Evolutionary conservation across 345 rosid species (phyloP).

Genomic region (Rhodamnia argentea): DNA sequence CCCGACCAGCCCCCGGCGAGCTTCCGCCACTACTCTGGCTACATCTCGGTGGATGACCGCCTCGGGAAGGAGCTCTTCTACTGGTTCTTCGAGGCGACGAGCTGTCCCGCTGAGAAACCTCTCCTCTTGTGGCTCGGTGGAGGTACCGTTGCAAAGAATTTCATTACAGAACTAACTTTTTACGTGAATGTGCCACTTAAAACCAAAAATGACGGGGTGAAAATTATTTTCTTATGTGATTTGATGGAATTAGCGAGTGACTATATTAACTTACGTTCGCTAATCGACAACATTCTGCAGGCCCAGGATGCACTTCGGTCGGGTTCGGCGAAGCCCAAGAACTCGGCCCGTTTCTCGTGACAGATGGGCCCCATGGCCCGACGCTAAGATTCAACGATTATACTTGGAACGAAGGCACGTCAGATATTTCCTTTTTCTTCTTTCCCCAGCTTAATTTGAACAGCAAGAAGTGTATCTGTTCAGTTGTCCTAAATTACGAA

Average conservation of each 20-base stretch:
- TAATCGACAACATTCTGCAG: not conserved
- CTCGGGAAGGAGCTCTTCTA: constrained; percentile 41
- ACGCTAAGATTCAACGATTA: constrained; percentile 1
- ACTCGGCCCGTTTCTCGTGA: constrained; percentile 13
- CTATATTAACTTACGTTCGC: not conserved
- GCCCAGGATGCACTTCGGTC: constrained; percentile 18
- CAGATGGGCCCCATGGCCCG: constrained; percentile 7
- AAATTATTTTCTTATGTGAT: too few species aligned
- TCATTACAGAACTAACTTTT: not conserved
- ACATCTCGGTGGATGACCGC: constrained; percentile 21
- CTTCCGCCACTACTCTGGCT: constrained; percentile 55
- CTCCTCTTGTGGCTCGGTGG: constrained; percentile 83
- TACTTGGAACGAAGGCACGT: constrained; percentile 8
- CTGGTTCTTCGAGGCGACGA: constrained; percentile 64
- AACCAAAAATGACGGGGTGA: not conserved
- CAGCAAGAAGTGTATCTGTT: too few species aligned
- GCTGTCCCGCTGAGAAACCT: constrained; percentile 24
- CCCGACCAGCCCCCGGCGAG: constrained; percentile 53
- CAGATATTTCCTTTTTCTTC: not conserved
- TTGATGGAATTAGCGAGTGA: not conserved
- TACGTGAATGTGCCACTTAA: not conserved
- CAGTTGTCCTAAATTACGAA: not conserved
- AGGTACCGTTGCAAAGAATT: constrained; percentile 18
- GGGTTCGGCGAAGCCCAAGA: constrained; percentile 16
- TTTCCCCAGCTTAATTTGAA: not conserved